phyloP scores from a whole-genome alignment of 345 rosid genomes.

The Syzygium aromaticum region DNA sequence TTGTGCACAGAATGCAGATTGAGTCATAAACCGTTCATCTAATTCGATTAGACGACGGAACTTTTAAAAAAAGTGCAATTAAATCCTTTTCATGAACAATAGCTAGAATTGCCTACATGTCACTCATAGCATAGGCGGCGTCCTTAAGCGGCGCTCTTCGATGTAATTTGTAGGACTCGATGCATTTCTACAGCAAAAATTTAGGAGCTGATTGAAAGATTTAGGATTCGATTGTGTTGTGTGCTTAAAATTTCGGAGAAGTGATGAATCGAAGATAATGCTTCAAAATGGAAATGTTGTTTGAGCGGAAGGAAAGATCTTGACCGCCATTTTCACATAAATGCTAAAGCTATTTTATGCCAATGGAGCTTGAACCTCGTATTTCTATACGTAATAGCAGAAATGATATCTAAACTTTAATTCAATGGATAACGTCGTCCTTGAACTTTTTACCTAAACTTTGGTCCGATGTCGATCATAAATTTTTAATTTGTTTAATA shows the following conservation, averaged over 20 bases:
- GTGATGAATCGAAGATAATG: not conserved
- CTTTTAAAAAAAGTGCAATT: not conserved
- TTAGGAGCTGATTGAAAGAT: not conserved
- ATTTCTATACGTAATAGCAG: not conserved
- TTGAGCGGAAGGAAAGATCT: not conserved
- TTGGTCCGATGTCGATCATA: fast-evolving
- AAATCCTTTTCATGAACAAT: not conserved
- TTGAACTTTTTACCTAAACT: not conserved
- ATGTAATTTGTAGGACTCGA: not conserved
- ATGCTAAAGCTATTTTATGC: not conserved
- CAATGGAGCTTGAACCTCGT: not conserved
- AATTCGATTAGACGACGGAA: not conserved
- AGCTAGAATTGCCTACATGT: not conserved
- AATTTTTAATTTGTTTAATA: not conserved
- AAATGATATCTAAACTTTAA: no score
- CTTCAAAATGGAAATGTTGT: not conserved
- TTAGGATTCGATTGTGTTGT: not conserved
- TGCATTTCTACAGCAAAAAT: not conserved
- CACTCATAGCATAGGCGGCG: no score
- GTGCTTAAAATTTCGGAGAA: not conserved
- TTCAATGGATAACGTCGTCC: not conserved
- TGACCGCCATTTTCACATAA: not conserved
- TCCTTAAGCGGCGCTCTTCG: no score
- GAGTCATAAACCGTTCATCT: not conserved
- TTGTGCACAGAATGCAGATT: not conserved